Conservation (phyloP, 305 asterid genomes). For the Solanum hybrid region DNA sequence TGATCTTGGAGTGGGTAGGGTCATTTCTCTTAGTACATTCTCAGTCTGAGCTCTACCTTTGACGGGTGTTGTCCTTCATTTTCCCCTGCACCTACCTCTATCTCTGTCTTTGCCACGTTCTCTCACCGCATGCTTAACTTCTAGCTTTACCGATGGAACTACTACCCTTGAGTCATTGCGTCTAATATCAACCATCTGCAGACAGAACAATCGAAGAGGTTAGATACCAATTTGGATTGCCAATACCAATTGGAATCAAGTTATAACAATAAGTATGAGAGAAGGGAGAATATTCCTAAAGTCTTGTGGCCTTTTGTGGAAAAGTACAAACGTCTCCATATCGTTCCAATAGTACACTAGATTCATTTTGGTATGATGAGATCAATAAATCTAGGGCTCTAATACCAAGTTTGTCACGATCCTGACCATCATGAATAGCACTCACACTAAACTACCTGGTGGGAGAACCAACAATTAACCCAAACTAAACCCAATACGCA, state of each 20-base stretch:
- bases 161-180: not conserved
- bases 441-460: not conserved
- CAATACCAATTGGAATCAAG: not conserved
- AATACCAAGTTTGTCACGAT: not conserved
- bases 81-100: not conserved
- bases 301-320: not conserved
- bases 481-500: not conserved
- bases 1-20: not conserved
- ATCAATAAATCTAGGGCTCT: not conserved
- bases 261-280: too few relatives aligned
- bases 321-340: not conserved
- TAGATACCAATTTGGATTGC: not conserved
- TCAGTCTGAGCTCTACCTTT: not conserved
- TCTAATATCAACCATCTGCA: not conserved
- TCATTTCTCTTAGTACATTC: not conserved
- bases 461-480: not conserved
- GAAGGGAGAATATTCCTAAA: not conserved
- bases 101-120: not conserved
- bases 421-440: not conserved
- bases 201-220: not conserved
- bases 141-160: not conserved
- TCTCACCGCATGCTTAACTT: not conserved
- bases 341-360: not conserved
- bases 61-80: not conserved
- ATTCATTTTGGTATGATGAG: not conserved